phyloP scores from a whole-genome alignment of 2,329 filamentous ascomycete genomes.

The Microcyclosporella mali region DNA sequence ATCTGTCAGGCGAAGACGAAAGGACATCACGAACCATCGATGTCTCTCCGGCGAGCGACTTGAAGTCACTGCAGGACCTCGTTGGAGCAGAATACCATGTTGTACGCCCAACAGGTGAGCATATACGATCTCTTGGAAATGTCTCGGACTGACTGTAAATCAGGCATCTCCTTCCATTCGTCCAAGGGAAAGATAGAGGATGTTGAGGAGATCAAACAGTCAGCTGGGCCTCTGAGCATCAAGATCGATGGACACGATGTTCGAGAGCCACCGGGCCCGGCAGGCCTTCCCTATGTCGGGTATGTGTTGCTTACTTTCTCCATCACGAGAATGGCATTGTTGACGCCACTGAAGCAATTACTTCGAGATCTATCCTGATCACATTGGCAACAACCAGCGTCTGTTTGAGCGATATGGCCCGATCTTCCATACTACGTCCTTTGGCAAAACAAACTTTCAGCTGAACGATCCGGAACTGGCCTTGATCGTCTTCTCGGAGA shows the following conservation, averaged over 20 bases:
- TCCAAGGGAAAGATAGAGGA: constrained; percentile 6
- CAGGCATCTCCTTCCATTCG: constrained; percentile 17
- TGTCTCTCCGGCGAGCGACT: constrained; percentile 19
- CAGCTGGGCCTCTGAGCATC: constrained; percentile 30
- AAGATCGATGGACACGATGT: constrained; percentile 47
- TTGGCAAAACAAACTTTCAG: constrained; percentile 32
- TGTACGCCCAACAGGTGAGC: constrained; percentile 25
- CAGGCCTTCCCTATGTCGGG: constrained; percentile 33
- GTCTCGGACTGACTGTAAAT: neutral
- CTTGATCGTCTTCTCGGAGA: constrained; percentile 30
- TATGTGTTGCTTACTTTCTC: neutral
- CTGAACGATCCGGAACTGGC: constrained; percentile 35
- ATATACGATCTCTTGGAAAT: neutral
- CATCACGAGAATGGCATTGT: too few species aligned
- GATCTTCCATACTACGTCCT: constrained; percentile 34
- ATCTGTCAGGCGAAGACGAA: constrained; percentile 26
- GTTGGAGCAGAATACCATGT: constrained; percentile 29
- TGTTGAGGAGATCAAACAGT: constrained; percentile 15
- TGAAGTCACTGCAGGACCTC: constrained; percentile 24
- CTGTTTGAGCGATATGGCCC: constrained; percentile 36
- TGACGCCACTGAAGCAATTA: constrained; percentile 20
- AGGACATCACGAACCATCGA: constrained; percentile 21
- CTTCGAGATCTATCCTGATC: constrained; percentile 36
- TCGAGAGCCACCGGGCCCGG: constrained; percentile 37
- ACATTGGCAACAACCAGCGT: constrained; percentile 38